Percentiles rank a stretch among this genome's conserved stretches.
Evolutionary conservation across 2,329 filamentous ascomycete species (phyloP).

Genomic region (Trichoderma aggressivum): DNA sequence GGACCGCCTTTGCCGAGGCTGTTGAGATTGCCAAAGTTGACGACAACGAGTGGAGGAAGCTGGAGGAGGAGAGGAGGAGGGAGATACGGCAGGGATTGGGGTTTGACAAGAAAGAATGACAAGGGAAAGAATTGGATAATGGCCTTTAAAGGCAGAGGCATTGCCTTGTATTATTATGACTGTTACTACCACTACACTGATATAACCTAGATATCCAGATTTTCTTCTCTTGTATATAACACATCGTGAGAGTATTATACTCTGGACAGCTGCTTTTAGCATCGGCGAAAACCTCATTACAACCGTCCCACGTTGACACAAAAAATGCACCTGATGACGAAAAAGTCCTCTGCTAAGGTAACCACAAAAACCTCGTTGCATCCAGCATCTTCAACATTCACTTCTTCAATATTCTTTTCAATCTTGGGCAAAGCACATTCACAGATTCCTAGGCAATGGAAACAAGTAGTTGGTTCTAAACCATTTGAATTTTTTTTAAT

Average conservation of each 20-base stretch:
- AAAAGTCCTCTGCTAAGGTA: background rate
- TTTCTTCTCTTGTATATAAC: background rate
- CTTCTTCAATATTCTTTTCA: background rate
- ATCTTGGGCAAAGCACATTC: background rate
- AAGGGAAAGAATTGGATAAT: background rate
- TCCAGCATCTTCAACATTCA: background rate
- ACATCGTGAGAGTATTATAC: background rate
- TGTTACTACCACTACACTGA: background rate
- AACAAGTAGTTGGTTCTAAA: background rate
- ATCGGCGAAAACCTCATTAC: background rate
- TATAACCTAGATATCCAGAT: background rate
- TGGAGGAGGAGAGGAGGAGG: slow-evolving; percentile 34
- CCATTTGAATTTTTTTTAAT: slow-evolving; percentile 22
- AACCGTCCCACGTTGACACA: background rate
- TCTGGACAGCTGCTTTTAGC: background rate
- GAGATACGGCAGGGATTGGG: slow-evolving; percentile 35
- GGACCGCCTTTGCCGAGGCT: slow-evolving; percentile 42
- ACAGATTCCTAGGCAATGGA: background rate
- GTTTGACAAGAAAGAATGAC: slow-evolving; percentile 24
- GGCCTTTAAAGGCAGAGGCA: background rate
- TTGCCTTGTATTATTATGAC: background rate
- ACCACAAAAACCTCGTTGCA: background rate
- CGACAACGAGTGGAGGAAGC: slow-evolving; percentile 44
- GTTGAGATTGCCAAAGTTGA: slow-evolving; percentile 38
- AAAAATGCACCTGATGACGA: background rate